A percentile compares a stretch with the other conserved stretches of the same genome.
phyloP scores from a whole-genome alignment of 495 filamentous ascomycete species.

The Tuber umbilicatum region DNA sequence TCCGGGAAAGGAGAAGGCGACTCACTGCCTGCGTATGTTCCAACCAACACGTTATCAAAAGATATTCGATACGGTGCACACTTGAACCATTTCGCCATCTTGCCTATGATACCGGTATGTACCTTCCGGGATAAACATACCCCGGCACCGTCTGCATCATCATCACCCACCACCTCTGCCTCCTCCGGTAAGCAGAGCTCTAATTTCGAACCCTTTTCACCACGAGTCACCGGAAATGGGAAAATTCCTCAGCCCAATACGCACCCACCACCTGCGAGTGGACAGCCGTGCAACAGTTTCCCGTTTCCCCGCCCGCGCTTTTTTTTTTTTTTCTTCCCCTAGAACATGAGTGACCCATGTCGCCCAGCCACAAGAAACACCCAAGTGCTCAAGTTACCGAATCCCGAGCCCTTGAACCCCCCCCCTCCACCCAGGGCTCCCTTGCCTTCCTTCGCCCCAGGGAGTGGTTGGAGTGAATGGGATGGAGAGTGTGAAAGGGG shows the following conservation, averaged over 20 bases:
- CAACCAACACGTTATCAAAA: neutral
- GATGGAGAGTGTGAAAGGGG: neutral
- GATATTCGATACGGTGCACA: neutral
- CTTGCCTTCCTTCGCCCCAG: neutral
- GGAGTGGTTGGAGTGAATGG: neutral
- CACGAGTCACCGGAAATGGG: neutral
- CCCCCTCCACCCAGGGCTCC: neutral
- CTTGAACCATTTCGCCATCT: neutral
- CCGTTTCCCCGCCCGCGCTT: neutral
- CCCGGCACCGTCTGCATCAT: neutral
- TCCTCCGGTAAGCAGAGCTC: neutral
- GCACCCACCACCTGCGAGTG: neutral
- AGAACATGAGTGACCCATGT: neutral
- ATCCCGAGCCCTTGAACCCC: neutral
- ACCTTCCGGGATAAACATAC: neutral
- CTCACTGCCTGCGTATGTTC: neutral
- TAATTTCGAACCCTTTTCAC: neutral
- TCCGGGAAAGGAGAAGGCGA: neutral
- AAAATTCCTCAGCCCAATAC: neutral
- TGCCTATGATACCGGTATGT: neutral
- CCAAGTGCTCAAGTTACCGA: neutral
- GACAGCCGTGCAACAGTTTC: neutral
- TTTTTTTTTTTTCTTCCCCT: neutral
- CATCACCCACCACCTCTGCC: neutral
- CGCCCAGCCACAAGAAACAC: neutral